phyloP scores from a whole-genome alignment of 1,284 basidiomycete genomes.

The Leucocoprinus gongylophorus region DNA sequence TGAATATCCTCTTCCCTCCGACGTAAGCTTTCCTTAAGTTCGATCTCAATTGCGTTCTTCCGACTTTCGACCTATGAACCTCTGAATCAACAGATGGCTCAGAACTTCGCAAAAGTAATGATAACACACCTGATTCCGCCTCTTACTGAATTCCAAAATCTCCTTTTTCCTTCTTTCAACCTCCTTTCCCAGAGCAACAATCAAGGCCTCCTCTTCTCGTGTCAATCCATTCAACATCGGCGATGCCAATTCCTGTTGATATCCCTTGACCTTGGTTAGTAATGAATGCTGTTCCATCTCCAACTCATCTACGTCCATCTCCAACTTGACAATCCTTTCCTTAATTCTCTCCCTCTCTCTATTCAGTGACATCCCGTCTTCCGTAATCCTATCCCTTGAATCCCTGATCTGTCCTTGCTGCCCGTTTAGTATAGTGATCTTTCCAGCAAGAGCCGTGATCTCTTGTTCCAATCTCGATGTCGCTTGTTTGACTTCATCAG shows the following conservation, averaged over 20 bases:
- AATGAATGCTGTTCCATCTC: constrained; percentile 62
- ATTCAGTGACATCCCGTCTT: constrained; percentile 56
- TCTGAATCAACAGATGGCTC: neutral
- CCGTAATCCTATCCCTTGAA: constrained; percentile 58
- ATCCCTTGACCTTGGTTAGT: constrained; percentile 54
- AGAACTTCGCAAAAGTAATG: constrained; percentile 1
- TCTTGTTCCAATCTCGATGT: constrained; percentile 80
- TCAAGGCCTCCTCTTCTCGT: constrained; percentile 60
- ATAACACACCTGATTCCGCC: constrained; percentile 64
- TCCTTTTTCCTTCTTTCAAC: constrained; percentile 70
- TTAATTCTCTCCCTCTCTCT: constrained; percentile 69
- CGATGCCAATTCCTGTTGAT: constrained; percentile 67
- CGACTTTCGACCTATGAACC: constrained; percentile 59
- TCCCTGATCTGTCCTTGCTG: constrained; percentile 70
- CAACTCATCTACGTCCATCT: constrained; percentile 64
- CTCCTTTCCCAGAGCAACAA: constrained; percentile 69
- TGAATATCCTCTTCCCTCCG: constrained; percentile 78
- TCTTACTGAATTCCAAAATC: constrained; percentile 62
- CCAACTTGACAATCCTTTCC: constrained; percentile 58
- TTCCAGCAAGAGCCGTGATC: constrained; percentile 72
- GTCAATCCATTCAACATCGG: constrained; percentile 74
- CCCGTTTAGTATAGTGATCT: constrained; percentile 65
- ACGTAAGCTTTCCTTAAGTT: constrained; percentile 91
- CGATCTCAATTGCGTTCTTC: constrained; percentile 85
- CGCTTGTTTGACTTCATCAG: constrained; percentile 67